A percentile compares a stretch with the other conserved stretches of the same genome.
phyloP scores from a whole-genome alignment of 225 moss, liverwort and hornwort species.

The Neckera pumila region DNA sequence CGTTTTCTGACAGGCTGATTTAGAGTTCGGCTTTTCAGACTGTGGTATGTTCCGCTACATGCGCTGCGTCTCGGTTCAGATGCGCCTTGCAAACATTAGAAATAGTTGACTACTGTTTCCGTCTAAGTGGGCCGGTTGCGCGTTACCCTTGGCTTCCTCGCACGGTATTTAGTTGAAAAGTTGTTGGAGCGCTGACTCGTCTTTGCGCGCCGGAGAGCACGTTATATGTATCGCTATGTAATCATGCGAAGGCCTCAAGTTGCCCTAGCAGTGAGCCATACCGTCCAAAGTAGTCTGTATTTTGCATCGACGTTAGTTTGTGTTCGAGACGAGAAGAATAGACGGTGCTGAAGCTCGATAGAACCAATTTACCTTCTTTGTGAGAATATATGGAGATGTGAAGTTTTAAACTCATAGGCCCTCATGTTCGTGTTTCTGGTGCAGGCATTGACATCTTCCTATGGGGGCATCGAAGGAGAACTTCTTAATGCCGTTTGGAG shows the following conservation, averaged over 20 bases:
- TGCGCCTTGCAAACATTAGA: not conserved
- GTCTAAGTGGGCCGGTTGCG: not conserved
- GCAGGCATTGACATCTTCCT: constrained; percentile 59
- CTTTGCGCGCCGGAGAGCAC: not conserved
- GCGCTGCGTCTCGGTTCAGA: not conserved
- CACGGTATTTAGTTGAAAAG: not conserved
- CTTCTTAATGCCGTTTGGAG: constrained; percentile 44
- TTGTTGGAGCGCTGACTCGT: not conserved
- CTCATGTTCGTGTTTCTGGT: not conserved
- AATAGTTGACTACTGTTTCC: not conserved
- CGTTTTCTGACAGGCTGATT: not conserved
- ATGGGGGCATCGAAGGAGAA: constrained; percentile 44
- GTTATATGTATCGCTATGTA: not conserved
- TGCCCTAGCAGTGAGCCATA: not conserved
- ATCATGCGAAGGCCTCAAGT: not conserved
- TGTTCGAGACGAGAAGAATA: not conserved
- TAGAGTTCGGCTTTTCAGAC: not conserved
- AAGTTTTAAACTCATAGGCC: not conserved
- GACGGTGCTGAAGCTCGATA: not conserved
- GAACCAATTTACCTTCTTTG: not conserved
- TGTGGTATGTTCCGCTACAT: not conserved
- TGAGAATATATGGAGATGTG: not conserved
- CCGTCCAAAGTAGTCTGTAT: not conserved
- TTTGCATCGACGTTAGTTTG: not conserved
- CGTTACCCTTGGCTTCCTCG: not conserved